A percentile compares a stretch with the other conserved stretches of the same genome.
Conservation (phyloP, 148 eudicot genomes). For the Rhododendron ferrugineum region DNA sequence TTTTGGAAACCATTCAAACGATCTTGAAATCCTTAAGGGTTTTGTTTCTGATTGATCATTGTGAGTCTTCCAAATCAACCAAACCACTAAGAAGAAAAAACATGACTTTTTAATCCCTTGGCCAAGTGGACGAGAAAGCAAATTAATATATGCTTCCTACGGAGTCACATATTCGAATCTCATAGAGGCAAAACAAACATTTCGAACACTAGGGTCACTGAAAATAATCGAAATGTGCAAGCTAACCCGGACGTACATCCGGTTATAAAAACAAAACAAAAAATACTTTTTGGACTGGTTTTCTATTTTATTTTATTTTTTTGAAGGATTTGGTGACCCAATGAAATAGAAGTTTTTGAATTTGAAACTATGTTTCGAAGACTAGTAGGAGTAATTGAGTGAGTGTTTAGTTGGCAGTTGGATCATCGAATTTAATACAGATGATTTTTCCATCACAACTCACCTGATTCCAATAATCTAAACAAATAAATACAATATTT, state of each 20-base stretch:
- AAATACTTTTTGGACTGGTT: not conserved
- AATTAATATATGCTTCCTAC: no score
- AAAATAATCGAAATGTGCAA: not conserved
- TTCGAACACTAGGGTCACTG: no score
- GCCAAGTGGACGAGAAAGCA: no score
- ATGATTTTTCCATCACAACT: not conserved
- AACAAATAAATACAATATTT: not conserved
- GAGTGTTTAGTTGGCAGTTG: conserved; percentile 12
- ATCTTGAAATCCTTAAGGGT: not conserved
- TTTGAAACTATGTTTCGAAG: not conserved
- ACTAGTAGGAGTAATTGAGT: not conserved
- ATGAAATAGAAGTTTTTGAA: not conserved
- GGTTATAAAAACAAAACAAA: no score
- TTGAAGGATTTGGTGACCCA: not conserved
- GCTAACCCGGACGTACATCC: no score
- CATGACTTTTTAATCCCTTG: not conserved
- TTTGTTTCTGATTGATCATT: not conserved
- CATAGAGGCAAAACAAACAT: no score
- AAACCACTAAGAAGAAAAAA: not conserved
- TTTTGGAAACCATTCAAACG: not conserved
- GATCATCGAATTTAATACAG: conserved; percentile 8
- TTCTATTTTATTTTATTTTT: not conserved
- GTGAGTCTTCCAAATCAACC: not conserved
- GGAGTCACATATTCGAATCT: not conserved
- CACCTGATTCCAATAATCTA: not conserved